phyloP scores from a whole-genome alignment of 1,284 basidiomycete species.

The Pterulicium gracile region DNA sequence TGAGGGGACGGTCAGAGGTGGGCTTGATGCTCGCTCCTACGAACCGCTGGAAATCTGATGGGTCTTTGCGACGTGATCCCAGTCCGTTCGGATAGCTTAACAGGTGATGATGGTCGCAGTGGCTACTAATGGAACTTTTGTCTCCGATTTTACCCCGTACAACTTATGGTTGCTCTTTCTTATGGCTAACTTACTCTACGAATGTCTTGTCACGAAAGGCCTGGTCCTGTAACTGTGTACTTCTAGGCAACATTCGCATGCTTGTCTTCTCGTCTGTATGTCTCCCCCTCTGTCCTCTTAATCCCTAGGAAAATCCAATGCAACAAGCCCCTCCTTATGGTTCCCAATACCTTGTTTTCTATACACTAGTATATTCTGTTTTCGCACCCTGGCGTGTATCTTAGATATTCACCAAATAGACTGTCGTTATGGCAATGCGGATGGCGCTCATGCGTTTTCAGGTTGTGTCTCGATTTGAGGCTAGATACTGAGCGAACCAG shows the following conservation, averaged over 20 bases:
- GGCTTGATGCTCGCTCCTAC: constrained; percentile 71
- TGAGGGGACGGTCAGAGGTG: constrained; percentile 49
- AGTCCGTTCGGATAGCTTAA: constrained; percentile 33
- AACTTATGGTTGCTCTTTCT: constrained; percentile 5
- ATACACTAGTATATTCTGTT: no score
- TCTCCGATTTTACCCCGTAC: background rate
- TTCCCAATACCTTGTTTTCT: background rate
- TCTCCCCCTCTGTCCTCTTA: background rate
- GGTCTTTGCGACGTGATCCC: constrained; percentile 4
- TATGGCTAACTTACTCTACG: constrained; percentile 3
- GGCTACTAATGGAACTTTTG: constrained; percentile 7
- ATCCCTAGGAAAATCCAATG: constrained; percentile 1
- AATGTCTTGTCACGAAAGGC: constrained; percentile 1
- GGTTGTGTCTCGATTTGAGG: no score
- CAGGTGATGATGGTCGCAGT: constrained; percentile 29
- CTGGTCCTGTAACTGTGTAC: constrained; percentile 2
- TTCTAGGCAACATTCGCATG: constrained; percentile 1
- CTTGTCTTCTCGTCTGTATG: background rate
- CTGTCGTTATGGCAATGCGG: no score
- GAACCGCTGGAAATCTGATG: constrained; percentile 74
- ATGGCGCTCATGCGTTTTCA: no score
- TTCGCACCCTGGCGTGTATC: no score
- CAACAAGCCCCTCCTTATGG: background rate
- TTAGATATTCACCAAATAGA: no score
- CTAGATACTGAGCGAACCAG: no score